These are phyloP conservation scores for Serendipita sp. DNA, from an alignment of 768 basidiomycete genomes.

Conservation along the genomic window DNA sequence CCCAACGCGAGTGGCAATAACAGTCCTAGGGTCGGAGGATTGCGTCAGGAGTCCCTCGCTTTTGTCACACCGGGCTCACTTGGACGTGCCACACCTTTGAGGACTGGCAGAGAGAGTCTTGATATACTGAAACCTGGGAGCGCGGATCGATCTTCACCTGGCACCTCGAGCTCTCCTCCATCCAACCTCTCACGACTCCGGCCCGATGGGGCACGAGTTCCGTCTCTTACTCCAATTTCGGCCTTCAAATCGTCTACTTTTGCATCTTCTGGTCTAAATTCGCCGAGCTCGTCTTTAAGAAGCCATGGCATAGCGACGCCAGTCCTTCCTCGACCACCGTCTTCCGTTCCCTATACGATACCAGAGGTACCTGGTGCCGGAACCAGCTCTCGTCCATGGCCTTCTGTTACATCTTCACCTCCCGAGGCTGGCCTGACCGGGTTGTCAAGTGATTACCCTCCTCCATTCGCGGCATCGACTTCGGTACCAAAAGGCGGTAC, in stretches of 20 bases:
- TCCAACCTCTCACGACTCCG: neutral
- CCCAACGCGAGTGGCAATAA: neutral
- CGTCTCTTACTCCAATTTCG: neutral
- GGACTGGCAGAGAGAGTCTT: neutral
- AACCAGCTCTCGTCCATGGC: neutral
- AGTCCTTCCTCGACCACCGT: neutral
- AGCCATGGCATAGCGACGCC: neutral
- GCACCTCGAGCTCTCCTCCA: neutral
- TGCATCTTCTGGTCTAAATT: neutral
- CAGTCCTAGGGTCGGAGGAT: neutral
- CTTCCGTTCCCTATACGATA: neutral
- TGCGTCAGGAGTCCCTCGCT: neutral
- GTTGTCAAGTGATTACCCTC: neutral
- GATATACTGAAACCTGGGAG: neutral
- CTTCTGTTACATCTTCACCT: neutral
- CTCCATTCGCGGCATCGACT: neutral
- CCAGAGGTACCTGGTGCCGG: neutral
- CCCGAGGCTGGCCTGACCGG: neutral
- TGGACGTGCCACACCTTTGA: neutral
- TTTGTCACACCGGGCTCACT: slow-evolving; percentile 1
- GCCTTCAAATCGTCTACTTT: slow-evolving; percentile 2
- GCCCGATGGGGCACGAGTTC: neutral
- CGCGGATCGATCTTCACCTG: neutral
- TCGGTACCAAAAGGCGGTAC: neutral
- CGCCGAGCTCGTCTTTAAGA: neutral